A percentile compares a stretch with the other conserved stretches of the same genome.
phyloP scores from a whole-genome alignment of 495 filamentous ascomycete species.

The Penicillium arizonense region DNA sequence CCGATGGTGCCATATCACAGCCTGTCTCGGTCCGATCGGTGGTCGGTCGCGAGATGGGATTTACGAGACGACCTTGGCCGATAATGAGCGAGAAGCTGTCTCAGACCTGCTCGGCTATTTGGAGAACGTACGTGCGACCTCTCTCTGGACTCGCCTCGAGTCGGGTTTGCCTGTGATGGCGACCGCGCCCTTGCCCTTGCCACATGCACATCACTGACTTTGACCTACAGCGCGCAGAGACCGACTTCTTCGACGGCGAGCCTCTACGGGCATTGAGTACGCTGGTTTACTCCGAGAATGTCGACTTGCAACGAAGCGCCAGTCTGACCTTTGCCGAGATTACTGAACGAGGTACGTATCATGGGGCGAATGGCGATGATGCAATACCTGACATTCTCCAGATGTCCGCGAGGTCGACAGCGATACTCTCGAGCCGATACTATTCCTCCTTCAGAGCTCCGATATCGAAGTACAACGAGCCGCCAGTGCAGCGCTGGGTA shows the following conservation, averaged over 20 bases:
- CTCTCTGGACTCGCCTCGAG: neutral
- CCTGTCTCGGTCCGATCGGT: constrained; percentile 47
- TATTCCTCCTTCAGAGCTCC: constrained; percentile 89
- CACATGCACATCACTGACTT: constrained; percentile 14
- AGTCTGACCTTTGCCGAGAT: constrained; percentile 99
- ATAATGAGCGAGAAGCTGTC: constrained; percentile 96
- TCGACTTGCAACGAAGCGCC: constrained; percentile 95
- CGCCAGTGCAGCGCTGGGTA: constrained; percentile 92
- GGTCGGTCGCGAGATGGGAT: constrained; percentile 88
- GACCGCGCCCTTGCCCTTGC: too few relatives aligned
- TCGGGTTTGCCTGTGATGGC: too few relatives aligned
- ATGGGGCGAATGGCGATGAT: constrained; percentile 1
- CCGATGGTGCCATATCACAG: constrained; percentile 49
- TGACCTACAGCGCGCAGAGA: constrained; percentile 75
- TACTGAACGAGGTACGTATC: constrained; percentile 83
- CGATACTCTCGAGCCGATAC: constrained; percentile 91
- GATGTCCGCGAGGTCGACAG: constrained; percentile 96
- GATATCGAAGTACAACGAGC: constrained; percentile 98
- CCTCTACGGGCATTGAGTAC: constrained; percentile 94
- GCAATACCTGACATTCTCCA: constrained; percentile 34
- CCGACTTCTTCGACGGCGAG: constrained; percentile 97
- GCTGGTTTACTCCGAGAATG: constrained; percentile 96
- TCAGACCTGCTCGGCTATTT: constrained; percentile 93
- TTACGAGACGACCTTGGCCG: constrained; percentile 92
- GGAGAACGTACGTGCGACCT: constrained; percentile 71